Percentiles rank a stretch among this genome's conserved stretches.
These are phyloP conservation scores for Tricholoma sp. DNA, from an alignment of 768 basidiomycete genomes.

Conservation along the genomic window DNA sequence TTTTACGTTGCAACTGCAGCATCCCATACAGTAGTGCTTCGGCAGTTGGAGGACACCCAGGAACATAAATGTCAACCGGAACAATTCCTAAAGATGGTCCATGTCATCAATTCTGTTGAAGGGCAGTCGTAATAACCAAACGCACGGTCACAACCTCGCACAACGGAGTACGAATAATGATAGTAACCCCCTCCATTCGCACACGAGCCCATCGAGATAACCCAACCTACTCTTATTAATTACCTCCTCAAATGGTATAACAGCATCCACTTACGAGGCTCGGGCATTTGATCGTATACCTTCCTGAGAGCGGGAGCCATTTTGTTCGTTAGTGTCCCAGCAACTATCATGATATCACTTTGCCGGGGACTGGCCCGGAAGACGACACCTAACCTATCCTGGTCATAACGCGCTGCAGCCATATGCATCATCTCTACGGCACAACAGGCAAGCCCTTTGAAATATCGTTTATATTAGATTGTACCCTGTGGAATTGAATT, in stretches of 20 bases:
- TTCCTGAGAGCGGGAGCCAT: conserved; percentile 98
- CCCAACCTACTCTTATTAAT: conserved; percentile 64
- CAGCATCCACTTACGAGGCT: conserved; percentile 61
- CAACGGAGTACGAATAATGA: conserved; percentile 98
- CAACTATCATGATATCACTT: conserved; percentile 98
- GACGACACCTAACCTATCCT: conserved; percentile 93
- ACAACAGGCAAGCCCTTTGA: conserved; percentile 89
- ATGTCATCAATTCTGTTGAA: conserved; percentile 6
- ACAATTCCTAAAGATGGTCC: conserved; percentile 64
- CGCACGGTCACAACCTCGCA: conserved; percentile 94
- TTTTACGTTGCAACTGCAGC: conserved; percentile 96
- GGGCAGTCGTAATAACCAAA: conserved; percentile 6
- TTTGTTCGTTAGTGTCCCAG: conserved; percentile 98
- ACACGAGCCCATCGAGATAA: conserved; percentile 99
- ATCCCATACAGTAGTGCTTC: conserved; percentile 96
- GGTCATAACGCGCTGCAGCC: conserved; percentile 98
- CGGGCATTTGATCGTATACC: conserved; percentile 98
- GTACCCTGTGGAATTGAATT: conserved; percentile 7
- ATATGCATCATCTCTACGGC: conserved; percentile 99
- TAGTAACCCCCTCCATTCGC: conserved; percentile 98
- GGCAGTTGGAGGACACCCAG: conserved; percentile 92
- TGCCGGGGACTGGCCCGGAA: conserved; percentile 99
- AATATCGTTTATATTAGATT: not conserved
- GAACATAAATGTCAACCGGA: conserved; percentile 97
- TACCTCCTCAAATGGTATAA: not conserved